phyloP scores from a whole-genome alignment of 1,284 basidiomycete genomes.

The Apiotrichum laibachii region DNA sequence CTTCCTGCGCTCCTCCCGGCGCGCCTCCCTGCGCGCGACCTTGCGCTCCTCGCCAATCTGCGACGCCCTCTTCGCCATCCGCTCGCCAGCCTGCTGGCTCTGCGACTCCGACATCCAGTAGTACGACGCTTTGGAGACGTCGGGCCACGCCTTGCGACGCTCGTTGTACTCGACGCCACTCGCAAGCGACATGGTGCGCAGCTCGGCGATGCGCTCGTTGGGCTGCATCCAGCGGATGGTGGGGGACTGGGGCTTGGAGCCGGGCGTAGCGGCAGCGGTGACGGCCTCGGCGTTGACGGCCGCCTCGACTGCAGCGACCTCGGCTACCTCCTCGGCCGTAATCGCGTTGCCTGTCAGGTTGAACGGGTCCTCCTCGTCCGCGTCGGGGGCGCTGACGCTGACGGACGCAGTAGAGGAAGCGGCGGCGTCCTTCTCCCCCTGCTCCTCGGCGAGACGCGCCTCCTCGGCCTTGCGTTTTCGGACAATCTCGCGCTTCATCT shows the following conservation, averaged over 20 bases:
- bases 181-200: slow-evolving; percentile 32
- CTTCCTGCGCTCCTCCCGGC: background rate
- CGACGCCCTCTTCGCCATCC: background rate
- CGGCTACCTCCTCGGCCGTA: background rate
- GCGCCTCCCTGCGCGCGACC: background rate
- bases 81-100: background rate
- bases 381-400: background rate
- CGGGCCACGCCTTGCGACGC: slow-evolving; percentile 25
- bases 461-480: background rate
- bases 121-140: background rate
- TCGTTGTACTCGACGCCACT: slow-evolving; percentile 36
- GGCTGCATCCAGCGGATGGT: slow-evolving; percentile 35
- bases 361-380: slow-evolving; percentile 1
- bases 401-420: slow-evolving; percentile 1
- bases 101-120: background rate
- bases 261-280: background rate
- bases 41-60: background rate
- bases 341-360: slow-evolving; percentile 4
- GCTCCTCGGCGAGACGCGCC: background rate
- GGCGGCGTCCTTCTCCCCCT: background rate
- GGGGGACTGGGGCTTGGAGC: background rate
- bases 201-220: slow-evolving; percentile 21
- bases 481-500: slow-evolving; percentile 31
- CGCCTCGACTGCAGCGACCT: background rate
- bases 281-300: background rate